Evolutionary conservation across 495 filamentous ascomycete species (phyloP), one percentile per base, ranked within the genome.

Genomic region (Tetracladium setigerum): DNA sequence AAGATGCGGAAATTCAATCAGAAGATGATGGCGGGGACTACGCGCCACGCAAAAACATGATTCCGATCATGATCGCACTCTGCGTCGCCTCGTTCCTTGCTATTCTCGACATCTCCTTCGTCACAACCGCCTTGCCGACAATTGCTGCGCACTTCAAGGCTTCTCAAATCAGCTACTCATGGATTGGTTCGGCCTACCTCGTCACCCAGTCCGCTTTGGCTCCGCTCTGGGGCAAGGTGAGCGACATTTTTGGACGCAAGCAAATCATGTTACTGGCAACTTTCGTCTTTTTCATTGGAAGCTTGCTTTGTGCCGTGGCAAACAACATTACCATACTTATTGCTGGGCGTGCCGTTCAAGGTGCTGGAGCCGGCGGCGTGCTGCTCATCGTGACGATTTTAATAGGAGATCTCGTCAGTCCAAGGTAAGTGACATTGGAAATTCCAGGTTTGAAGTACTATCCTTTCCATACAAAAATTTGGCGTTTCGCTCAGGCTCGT

Each of bases 241-340:
- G 76, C 56, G 88, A 92, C 57, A 89, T 94, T 46, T 92, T 79
- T 71, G 88, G 88, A 1, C 76, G 88, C 14, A 95, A 91, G 59
- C 78, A 74, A 4, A 81, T 90, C 41, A 66, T 94, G 38, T 66
- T 95, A 12, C 43, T 81, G 1, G 84, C 87, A 36, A 87, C 83
- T 39, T 38, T 38, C 36, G 36, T 15, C 7, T 38, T 38, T 38
- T 38, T 38, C 36, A 10, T 38, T 13, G 86, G 82, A 3, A 86
- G 81, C 46, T 3, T 3, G 3, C 22, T 92, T 35, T 77, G 80
- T 46, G 89, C 75, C 1, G 56, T 87, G 31, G 74, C 83, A 14
- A 67, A 64, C 24, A 81, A 72, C 38, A 77, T 89, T 49, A 67
- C 73, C 22, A 87, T 89, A 77, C 70, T 95, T 41, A 73, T 95